phyloP scores from a whole-genome alignment of 2,329 filamentous ascomycete species.

The Paraconiothyrium brasiliense region DNA sequence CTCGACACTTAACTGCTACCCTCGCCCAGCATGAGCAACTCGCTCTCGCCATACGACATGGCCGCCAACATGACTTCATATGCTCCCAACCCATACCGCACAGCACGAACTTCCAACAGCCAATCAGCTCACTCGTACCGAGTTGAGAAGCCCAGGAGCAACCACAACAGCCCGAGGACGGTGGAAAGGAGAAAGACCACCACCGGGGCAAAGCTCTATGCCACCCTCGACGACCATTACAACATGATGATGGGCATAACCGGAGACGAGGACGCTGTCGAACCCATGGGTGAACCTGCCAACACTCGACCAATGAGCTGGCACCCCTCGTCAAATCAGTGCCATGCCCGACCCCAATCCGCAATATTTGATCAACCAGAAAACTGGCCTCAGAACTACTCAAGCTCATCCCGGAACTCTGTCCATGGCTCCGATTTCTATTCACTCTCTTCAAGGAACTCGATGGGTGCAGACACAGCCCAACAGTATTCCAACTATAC shows the following conservation, averaged over 20 bases:
- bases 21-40: constrained; percentile 28
- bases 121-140: constrained; percentile 44
- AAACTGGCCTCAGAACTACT: constrained; percentile 37
- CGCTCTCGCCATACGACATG: constrained; percentile 27
- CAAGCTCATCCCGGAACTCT: constrained; percentile 37
- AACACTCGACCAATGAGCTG: constrained; percentile 72
- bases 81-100: constrained; percentile 40
- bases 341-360: constrained; percentile 38
- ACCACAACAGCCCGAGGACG: constrained; percentile 48
- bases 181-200: constrained; percentile 52
- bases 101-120: constrained; percentile 44
- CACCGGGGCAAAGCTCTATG: constrained; percentile 48
- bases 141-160: constrained; percentile 52
- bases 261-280: constrained; percentile 35
- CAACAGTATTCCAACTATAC: constrained; percentile 27
- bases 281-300: constrained; percentile 35
- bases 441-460: constrained; percentile 46
- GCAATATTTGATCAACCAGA: constrained; percentile 37
- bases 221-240: constrained; percentile 52
- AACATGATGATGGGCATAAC: constrained; percentile 52
- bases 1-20: constrained; percentile 20
- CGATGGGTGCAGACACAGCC: constrained; percentile 35
- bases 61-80: constrained; percentile 37
- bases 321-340: constrained; percentile 71
- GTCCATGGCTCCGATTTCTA: constrained; percentile 45